Percentiles rank a stretch among this genome's conserved stretches.
phyloP scores from a whole-genome alignment of 306 rosid species.

The Vigna hirtella region DNA sequence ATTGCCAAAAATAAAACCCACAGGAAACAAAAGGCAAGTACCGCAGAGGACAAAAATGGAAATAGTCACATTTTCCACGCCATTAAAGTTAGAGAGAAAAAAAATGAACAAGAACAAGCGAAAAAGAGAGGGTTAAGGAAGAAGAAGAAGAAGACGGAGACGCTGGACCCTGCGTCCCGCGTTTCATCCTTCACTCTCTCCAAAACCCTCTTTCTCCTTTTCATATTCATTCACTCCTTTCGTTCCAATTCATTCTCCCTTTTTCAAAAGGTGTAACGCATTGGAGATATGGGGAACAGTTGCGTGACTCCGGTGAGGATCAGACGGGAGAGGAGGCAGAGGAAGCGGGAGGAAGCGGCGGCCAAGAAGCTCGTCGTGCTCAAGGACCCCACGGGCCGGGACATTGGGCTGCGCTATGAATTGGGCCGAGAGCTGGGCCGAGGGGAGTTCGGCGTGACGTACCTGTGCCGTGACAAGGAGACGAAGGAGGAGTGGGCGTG shows the following conservation, averaged over 20 bases:
- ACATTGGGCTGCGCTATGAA: constrained; percentile 68
- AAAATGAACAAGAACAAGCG: no score
- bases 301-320: constrained; percentile 51
- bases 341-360: constrained; percentile 51
- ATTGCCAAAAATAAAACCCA: background rate
- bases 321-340: constrained; percentile 12
- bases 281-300: constrained; percentile 67
- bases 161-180: background rate
- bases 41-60: background rate
- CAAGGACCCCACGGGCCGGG: constrained; percentile 72
- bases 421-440: constrained; percentile 85
- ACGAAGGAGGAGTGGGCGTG: constrained; percentile 67
- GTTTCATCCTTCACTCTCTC: background rate
- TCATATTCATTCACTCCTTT: no score
- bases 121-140: background rate
- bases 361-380: constrained; percentile 60
- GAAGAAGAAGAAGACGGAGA: background rate
- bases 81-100: background rate
- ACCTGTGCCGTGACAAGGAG: constrained; percentile 67
- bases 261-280: background rate
- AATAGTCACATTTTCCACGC: background rate
- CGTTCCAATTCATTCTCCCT: no score
- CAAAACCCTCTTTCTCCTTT: background rate
- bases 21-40: no score
- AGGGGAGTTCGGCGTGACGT: constrained; percentile 87